Conservation (phyloP, 768 basidiomycete genomes). For the Xanthoconium purpureum region DNA sequence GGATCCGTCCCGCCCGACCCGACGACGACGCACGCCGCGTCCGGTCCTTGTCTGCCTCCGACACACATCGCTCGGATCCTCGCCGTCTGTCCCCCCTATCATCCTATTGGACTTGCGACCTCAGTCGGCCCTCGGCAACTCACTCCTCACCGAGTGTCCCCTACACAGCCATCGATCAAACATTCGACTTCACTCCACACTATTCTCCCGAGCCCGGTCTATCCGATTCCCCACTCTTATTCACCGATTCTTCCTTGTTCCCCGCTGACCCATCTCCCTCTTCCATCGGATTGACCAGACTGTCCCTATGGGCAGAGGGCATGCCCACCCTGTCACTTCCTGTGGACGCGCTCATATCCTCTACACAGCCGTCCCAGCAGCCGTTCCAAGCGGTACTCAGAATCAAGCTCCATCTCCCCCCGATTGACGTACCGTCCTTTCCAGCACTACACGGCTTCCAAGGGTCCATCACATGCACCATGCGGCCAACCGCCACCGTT, state of each 20-base stretch:
- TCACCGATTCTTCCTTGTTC: constrained; percentile 27
- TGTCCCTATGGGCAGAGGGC: constrained; percentile 64
- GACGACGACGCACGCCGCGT: constrained; percentile 31
- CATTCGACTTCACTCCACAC: constrained; percentile 17
- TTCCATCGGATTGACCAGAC: constrained; percentile 32
- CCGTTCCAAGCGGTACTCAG: constrained; percentile 48
- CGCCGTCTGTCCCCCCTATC: constrained; percentile 35
- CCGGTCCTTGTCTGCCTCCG: constrained; percentile 31
- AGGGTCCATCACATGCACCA: constrained; percentile 52
- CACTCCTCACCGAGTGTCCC: constrained; percentile 24
- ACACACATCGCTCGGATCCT: constrained; percentile 25
- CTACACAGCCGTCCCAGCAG: constrained; percentile 38
- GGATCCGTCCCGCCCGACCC: constrained; percentile 17
- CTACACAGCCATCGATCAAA: constrained; percentile 24
- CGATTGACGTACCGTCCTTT: constrained; percentile 50
- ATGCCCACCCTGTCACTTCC: constrained; percentile 63
- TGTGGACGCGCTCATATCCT: constrained; percentile 49
- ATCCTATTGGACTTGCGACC: constrained; percentile 28
- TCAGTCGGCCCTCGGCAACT: constrained; percentile 23
- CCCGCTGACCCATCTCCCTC: constrained; percentile 33
- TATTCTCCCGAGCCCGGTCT: constrained; percentile 24
- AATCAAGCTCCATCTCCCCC: constrained; percentile 55
- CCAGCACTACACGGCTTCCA: constrained; percentile 63
- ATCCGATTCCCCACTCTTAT: constrained; percentile 31
- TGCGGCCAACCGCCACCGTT: constrained; percentile 51